Evolutionary conservation across 1,284 basidiomycete species (phyloP).

Genomic region (Anthracocystis walkeri): DNA sequence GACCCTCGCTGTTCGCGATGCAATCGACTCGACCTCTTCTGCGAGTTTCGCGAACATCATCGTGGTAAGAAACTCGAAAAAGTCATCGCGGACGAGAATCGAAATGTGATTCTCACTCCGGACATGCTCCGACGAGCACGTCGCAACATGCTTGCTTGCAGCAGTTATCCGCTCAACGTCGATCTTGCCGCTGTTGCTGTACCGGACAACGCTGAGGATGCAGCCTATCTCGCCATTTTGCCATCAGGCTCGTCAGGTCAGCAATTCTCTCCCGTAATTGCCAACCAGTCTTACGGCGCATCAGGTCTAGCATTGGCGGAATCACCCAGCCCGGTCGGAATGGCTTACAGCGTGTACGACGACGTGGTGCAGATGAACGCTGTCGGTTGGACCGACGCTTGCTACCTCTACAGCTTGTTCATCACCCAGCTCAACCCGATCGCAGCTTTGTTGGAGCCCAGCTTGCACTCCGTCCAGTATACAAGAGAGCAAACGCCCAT

Average conservation of each 20-base stretch:
- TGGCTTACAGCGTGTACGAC: slow-evolving; percentile 36
- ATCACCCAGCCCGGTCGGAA: slow-evolving; percentile 6
- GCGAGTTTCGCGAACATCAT: slow-evolving; percentile 51
- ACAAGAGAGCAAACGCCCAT: slow-evolving; percentile 81
- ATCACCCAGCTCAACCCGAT: slow-evolving; percentile 51
- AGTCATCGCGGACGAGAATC: slow-evolving; percentile 42
- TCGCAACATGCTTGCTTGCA: slow-evolving; percentile 20
- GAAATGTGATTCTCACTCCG: slow-evolving; percentile 24
- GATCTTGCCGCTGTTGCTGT: slow-evolving; percentile 14
- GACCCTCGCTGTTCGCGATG: slow-evolving; percentile 42
- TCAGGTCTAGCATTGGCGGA: slow-evolving; percentile 3
- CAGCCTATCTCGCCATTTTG: neutral
- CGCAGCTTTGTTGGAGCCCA: slow-evolving; percentile 67
- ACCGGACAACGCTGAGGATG: neutral
- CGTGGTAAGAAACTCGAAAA: slow-evolving; percentile 52
- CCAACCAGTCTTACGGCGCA: slow-evolving; percentile 1
- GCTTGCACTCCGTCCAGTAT: slow-evolving; percentile 72
- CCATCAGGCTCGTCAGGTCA: neutral
- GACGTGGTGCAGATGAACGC: slow-evolving; percentile 31
- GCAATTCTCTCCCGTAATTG: neutral
- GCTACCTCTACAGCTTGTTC: slow-evolving; percentile 40
- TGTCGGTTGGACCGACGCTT: slow-evolving; percentile 33
- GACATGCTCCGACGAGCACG: slow-evolving; percentile 30
- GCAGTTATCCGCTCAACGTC: slow-evolving; percentile 39
- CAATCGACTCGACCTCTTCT: slow-evolving; percentile 44